Evolutionary conservation across 805 yeast species (phyloP), one percentile per base, ranked within the genome.

Genomic region (Wickerhamiella kurtzmanii): DNA sequence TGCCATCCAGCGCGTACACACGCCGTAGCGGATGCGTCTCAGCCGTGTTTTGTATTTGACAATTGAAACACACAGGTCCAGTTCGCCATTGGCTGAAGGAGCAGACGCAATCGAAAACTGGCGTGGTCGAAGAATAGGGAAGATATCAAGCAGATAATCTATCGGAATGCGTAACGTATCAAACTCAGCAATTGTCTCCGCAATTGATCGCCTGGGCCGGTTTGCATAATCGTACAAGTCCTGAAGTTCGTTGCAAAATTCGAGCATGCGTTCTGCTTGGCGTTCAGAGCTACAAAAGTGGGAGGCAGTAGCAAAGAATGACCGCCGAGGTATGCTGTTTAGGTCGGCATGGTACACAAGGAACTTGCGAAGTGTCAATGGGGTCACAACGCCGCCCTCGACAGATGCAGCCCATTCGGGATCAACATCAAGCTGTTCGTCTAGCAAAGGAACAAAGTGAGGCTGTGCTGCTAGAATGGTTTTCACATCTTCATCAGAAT

Each of bases 201-300:
- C 59, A 3, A 88, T 73, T 44, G 95, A 86, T 53, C 99, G 64
- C 52, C 96, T 72, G 3, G 97, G 96, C 49, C 97, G 68, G 59
- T 86, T 83, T n/a, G 94, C 94, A 62, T 92, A 92, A 61, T 89
- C 80, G 60, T 78, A 89, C 41, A 88, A 64, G 46, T 84, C 95
- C 59, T 89, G 87, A 45, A 81, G 74, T 44, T 83, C 86, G 8
- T 73, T 66, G 8, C 82, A 75, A 56, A 92, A 83, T 55, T 92
- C 96, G 44, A 66, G 65, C 41, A 92, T 68, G 56, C 85, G 83
- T 44, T 79, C 92, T 35, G 69, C 66, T 56, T 89, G 96, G 48
- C 89, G 69, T 48, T 82, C 92, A 17, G 71, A 67, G 4, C 84
- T 79, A 39, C 56, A 53, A 64, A 88, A 92, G 57, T 81, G 86